phyloP scores from a whole-genome alignment of 257 asterid species.

The Marsdenia floribunda region DNA sequence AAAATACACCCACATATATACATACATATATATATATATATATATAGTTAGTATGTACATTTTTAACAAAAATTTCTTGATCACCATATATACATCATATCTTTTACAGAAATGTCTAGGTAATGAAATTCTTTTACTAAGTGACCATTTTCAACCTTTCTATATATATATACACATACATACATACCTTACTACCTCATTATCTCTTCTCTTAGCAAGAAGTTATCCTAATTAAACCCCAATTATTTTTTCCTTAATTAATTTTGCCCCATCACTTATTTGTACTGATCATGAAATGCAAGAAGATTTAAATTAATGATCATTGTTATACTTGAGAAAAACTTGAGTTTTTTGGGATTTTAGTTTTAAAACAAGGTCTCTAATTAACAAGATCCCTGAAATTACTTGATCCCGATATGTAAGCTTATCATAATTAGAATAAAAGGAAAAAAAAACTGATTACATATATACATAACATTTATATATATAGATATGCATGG shows the following conservation, averaged over 20 bases:
- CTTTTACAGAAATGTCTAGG: not conserved
- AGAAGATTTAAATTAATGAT: not conserved
- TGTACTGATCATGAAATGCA: not conserved
- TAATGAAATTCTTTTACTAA: not conserved
- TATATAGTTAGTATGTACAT: not conserved
- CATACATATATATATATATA: not conserved
- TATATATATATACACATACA: too few species aligned
- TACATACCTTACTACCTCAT: not conserved
- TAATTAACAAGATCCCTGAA: not conserved
- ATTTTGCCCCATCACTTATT: not conserved
- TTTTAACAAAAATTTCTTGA: not conserved
- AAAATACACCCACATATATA: not conserved
- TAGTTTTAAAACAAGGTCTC: too few species aligned
- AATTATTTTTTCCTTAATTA: not conserved
- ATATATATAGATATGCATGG: not conserved
- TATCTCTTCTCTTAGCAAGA: not conserved
- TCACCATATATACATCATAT: not conserved
- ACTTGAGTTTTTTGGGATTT: not conserved
- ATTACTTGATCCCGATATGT: not conserved
- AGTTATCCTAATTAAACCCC: not conserved
- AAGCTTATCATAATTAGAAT: not conserved
- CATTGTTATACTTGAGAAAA: not conserved
- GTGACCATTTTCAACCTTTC: not conserved
- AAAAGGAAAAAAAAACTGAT: not conserved
- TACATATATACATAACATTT: too few species aligned